Base-by-base conservation (phyloP, 2,329 filamentous ascomycete genomes). In the Apiospora kogelbergensis region DNA sequence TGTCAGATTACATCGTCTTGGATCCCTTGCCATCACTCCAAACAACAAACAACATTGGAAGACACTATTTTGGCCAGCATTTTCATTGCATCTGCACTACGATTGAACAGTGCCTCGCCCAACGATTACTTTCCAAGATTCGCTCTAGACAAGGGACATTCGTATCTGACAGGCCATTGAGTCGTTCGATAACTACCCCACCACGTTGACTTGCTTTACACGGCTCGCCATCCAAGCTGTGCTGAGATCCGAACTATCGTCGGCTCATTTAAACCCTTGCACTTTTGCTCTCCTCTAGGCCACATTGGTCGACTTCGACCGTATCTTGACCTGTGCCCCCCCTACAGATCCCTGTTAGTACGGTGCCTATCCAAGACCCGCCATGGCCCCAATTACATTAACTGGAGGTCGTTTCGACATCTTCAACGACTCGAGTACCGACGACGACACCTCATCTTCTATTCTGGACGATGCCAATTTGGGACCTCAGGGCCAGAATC, bases 401-500 rank as follows among this genome's bases (percentile, higher is more conserved):
- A 71, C 73, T 69, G 67, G 65, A 68, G 70, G 69, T 65, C 45
- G 65, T 42, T 71, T 76, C 69, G 72, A 76, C 69, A 74, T 76
- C 71, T 71, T 73, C 63, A 73, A 74, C 72, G 76, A 78, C 70
- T 70, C 70, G 53, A 72, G 67, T 67, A 73, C 70, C 33, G 63
- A 65, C 66, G 72, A 74, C 30, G 71, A 70, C 66, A 75, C 75
- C 71, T 69, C 74, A 65, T 69, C 69, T 48, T 65, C 42, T 45
- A 40, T 53, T 65, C 33, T 45, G 15, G 63, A 70, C 46, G 68
- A 68, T 67, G 15, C 65, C 65, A 42, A 70, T 40, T 66, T 69
- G 46, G 71, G 68, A 41, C 24, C 7, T 40, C 30, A 67, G 42
- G 10, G 66, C 69, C 65, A 63, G 68, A 68, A 67, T 63, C 69